A percentile compares a stretch with the other conserved stretches of the same genome.
These are phyloP conservation scores for Hymenoscyphus repandus DNA, from an alignment of 2,329 filamentous ascomycete species.

Conservation along the genomic window DNA sequence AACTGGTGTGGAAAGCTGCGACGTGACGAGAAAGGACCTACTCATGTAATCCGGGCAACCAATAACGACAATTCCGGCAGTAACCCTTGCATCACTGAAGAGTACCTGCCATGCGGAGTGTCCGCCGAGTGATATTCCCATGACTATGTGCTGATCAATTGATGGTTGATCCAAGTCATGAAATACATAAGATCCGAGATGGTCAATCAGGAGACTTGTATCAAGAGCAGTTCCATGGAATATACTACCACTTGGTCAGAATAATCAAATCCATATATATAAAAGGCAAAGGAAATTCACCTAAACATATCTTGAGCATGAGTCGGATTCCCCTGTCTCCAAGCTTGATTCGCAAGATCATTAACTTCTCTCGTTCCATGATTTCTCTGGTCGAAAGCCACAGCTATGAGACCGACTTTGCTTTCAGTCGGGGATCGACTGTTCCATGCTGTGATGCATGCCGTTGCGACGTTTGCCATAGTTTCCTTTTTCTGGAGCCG, in stretches of 20 bases:
- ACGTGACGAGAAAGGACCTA: constrained; percentile 32
- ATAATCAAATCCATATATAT: too few relatives aligned
- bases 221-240: constrained; percentile 72
- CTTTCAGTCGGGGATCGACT: constrained; percentile 30
- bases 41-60: constrained; percentile 85
- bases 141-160: constrained; percentile 62
- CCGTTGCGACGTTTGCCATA: constrained; percentile 72
- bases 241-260: constrained; percentile 38
- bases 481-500: constrained; percentile 63
- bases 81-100: constrained; percentile 72
- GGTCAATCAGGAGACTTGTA: constrained; percentile 68
- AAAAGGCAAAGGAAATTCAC: constrained; percentile 7
- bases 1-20: too few relatives aligned
- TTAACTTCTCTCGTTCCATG: constrained; percentile 72
- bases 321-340: constrained; percentile 64
- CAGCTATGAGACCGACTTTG: constrained; percentile 61
- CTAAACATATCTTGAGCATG: constrained; percentile 91
- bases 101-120: constrained; percentile 83
- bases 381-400: constrained; percentile 89
- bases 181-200: constrained; percentile 71
- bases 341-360: constrained; percentile 66
- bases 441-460: constrained; percentile 65
- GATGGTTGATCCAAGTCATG: constrained; percentile 38
- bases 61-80: constrained; percentile 73
- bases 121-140: constrained; percentile 82